phyloP scores from a whole-genome alignment of 805 yeast species.

The Kuraishia molischiana region DNA sequence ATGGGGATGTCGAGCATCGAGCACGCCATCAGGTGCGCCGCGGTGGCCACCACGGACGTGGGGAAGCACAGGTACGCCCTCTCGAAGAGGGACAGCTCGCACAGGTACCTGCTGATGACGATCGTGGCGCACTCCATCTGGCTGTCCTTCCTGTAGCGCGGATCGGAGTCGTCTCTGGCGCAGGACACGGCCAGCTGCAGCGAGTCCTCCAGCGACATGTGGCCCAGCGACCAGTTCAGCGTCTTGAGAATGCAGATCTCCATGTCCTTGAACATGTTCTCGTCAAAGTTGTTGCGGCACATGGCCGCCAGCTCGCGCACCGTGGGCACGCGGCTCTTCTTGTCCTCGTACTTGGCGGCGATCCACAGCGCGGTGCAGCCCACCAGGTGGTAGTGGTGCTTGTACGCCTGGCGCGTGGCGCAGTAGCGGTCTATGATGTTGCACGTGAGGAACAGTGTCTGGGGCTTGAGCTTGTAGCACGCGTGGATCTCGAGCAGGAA shows the following conservation, averaged over 20 bases:
- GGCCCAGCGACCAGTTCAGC: constrained; percentile 30
- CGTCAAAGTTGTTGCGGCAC: constrained; percentile 51
- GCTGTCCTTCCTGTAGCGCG: constrained; percentile 4
- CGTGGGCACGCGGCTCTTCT: constrained; percentile 48
- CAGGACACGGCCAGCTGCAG: constrained; percentile 28
- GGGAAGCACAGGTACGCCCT: constrained; percentile 32
- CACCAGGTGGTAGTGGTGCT: constrained; percentile 82
- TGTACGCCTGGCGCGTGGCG: constrained; percentile 73
- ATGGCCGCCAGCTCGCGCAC: constrained; percentile 40
- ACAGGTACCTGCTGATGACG: constrained; percentile 43
- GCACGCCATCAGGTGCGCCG: constrained; percentile 46
- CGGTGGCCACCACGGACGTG: constrained; percentile 33
- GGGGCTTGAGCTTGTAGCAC: constrained; percentile 53
- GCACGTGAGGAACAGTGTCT: constrained; percentile 57
- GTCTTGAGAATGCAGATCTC: constrained; percentile 32
- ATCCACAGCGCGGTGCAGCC: constrained; percentile 92
- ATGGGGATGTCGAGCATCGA: constrained; percentile 38
- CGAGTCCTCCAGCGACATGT: constrained; percentile 43
- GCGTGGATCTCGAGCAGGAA: constrained; percentile 62
- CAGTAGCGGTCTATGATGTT: constrained; percentile 86
- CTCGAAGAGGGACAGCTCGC: constrained; percentile 44
- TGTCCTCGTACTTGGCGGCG: constrained; percentile 70
- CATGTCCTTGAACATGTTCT: constrained; percentile 35
- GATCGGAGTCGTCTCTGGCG: constrained; percentile 23
- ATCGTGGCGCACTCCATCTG: constrained; percentile 37